A percentile compares a stretch with the other conserved stretches of the same genome.
Conservation (phyloP, 2,329 filamentous ascomycete genomes). For the Truncatella angustata region DNA sequence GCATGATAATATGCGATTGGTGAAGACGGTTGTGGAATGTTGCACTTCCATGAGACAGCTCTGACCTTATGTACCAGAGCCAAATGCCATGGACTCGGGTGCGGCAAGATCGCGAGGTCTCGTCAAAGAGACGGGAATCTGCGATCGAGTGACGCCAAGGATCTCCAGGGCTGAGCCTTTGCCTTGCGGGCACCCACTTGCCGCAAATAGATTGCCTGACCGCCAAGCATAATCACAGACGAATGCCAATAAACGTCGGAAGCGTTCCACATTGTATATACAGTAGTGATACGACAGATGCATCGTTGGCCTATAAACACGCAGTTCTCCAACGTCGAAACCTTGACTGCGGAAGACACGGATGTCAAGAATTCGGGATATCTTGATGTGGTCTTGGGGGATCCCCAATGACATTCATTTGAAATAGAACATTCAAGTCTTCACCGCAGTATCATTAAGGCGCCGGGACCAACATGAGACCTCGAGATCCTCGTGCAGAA, state of each 20-base stretch:
- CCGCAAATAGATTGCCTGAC: slow-evolving; percentile 9
- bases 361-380: too few relatives aligned
- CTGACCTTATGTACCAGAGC: background rate
- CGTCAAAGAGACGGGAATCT: background rate
- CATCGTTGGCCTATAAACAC: background rate
- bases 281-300: background rate
- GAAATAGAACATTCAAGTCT: background rate
- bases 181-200: slow-evolving; percentile 1
- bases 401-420: background rate
- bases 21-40: slow-evolving; percentile 9
- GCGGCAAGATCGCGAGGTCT: background rate
- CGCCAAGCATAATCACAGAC: background rate
- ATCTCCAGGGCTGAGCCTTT: slow-evolving; percentile 2
- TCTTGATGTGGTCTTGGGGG: background rate
- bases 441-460: too few relatives aligned
- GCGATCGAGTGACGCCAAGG: background rate
- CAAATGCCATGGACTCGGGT: background rate
- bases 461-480: too few relatives aligned
- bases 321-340: background rate
- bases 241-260: background rate
- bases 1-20: background rate
- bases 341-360: too few relatives aligned
- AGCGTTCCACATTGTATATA: background rate
- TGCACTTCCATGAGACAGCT: background rate
- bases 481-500: too few relatives aligned